A percentile compares a stretch with the other conserved stretches of the same genome.
phyloP scores from a whole-genome alignment of 106 monocot species.

The Acanthochlamys bracteata region DNA sequence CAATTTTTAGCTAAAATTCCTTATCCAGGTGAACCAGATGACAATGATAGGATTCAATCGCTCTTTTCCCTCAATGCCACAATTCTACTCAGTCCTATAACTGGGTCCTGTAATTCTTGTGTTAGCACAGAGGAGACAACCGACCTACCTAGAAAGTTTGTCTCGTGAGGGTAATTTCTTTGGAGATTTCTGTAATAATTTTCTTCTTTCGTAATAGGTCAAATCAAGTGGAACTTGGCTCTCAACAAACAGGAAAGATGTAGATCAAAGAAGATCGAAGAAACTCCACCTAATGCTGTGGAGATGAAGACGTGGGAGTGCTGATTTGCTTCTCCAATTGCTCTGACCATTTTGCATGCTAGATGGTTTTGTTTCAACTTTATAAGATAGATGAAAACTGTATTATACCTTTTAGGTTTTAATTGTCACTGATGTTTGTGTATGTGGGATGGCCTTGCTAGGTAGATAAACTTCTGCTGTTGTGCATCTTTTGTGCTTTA shows the following conservation, averaged over 20 bases:
- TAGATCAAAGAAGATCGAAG: constrained; percentile 60
- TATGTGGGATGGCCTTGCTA: no score
- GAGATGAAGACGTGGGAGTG: constrained; percentile 63
- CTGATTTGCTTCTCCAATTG: constrained; percentile 1
- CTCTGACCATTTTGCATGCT: neutral
- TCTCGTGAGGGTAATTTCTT: neutral
- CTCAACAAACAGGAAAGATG: constrained; percentile 75
- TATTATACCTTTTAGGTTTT: no score
- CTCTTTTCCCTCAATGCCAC: neutral
- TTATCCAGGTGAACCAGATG: neutral
- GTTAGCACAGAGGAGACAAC: constrained; percentile 34
- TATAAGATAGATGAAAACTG: neutral
- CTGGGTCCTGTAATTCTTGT: neutral
- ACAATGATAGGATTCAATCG: neutral
- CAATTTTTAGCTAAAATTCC: neutral
- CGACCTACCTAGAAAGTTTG: constrained; percentile 9
- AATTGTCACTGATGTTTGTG: no score
- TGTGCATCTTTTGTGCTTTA: no score
- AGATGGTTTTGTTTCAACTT: neutral
- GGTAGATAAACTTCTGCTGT: no score
- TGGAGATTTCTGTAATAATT: neutral
- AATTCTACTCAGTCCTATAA: neutral
- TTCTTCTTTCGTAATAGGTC: constrained; percentile 25
- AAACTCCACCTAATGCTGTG: constrained; percentile 60
- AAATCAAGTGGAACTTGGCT: constrained; percentile 84